phyloP scores from a whole-genome alignment of 208 protist genomes.

The Leishmania tarentolae region DNA sequence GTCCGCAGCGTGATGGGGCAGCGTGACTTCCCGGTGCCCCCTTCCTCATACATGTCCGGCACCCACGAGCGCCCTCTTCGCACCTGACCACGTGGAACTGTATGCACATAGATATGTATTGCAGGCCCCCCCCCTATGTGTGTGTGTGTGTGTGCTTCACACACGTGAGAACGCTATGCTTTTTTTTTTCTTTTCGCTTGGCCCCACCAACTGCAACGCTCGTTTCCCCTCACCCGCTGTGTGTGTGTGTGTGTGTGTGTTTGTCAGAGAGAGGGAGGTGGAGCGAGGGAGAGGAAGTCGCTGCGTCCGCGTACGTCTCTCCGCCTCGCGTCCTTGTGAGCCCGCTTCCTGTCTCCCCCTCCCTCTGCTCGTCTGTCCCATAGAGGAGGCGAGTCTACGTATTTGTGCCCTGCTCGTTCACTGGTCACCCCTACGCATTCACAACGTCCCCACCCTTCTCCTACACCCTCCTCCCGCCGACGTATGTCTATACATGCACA shows the following conservation, averaged over 20 bases:
- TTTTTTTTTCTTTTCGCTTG: neutral
- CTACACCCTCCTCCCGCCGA: neutral
- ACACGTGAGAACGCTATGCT: neutral
- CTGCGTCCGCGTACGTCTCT: neutral
- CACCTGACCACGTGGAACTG: neutral
- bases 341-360: neutral
- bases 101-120: constrained; percentile 16
- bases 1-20: too few relatives aligned
- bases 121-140: neutral
- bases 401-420: neutral
- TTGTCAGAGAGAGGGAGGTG: neutral
- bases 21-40: too few relatives aligned
- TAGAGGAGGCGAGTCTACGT: neutral
- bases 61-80: neutral
- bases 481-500: neutral
- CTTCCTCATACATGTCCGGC: neutral
- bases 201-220: neutral
- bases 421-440: neutral
- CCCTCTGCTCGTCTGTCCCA: neutral
- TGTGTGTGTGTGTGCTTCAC: neutral
- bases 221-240: neutral
- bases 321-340: neutral
- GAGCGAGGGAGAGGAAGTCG: neutral
- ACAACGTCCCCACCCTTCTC: neutral
- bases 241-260: neutral